Base-by-base conservation (phyloP, 2,329 filamentous ascomycete genomes). In the Fusarium lateritium region DNA sequence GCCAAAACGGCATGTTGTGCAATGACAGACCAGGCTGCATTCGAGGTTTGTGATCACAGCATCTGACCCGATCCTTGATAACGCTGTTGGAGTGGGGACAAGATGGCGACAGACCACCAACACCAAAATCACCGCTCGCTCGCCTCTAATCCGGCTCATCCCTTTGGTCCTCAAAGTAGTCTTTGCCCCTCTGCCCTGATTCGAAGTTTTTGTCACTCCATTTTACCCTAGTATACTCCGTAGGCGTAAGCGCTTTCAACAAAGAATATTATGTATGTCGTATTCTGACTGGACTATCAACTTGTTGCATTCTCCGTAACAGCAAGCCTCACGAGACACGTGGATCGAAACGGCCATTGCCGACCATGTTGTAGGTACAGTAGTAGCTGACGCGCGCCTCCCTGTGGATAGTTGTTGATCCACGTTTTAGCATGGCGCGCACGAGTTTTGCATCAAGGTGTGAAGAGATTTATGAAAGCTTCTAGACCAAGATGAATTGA, bases 351-450 rank as follows among this genome's bases (percentile, higher is more conserved):
- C 45, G 43, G 62, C 33, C 38, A 46, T 54, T 38, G 34, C 34
- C 42, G 47, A 43, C 28, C 10, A n/a, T 28, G 46, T 26, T 53
- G 49, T 24, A 7, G 24, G 24, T 24, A 24, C 24, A 24, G 24
- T 24, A 24, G 24, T 56, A 52, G 53, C 62, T 67, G 62, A 67
- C 50, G 62, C 54, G 56, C 56, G 39, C 66, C 50, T 53, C 33
- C 24, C 47, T 39, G 40, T 24, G 36, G 47, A 34, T 39, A 34
- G 21, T 40, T 40, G 40, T 31, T 22, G 17, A 38, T 24, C 26
- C 36, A 24, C 21, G 22, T 22, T 45, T 38, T 24, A 34, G n/a
- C 19, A 51, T 40, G 24, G 21, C 10, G 26, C 15, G 28, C 43
- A 68, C 43, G 45, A 9, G 3, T 7, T 13, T 49, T 67, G 62